Evolutionary conservation across 495 filamentous ascomycete genomes (phyloP), one percentile per base, ranked within the genome.

Genomic region (Chaetomium cochliodes): DNA sequence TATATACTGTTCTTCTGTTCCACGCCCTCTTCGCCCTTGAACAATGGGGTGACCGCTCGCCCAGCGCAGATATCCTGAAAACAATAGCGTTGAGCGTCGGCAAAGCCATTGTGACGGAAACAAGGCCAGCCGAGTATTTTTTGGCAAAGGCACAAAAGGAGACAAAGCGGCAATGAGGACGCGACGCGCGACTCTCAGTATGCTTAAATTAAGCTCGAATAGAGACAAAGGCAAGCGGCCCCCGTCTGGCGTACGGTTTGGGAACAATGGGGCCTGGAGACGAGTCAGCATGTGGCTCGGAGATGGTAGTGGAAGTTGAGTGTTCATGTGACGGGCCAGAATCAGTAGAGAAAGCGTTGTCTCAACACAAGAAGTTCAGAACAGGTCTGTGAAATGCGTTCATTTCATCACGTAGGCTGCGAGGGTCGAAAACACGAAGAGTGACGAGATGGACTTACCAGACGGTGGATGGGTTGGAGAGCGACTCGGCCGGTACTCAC

Each of bases 351-450:
- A 54, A 72, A 78, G 79, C 79, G 73, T 75, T 72, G 68, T 77
- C 73, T 82, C 81, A 75, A 81, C 81, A 84, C 66, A 65, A 51
- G 23, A 52, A 16, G 30, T 82, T 84, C 80, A 81, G 82, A 84
- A 84, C 82, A 84, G 82, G 82, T 84, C 82, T 84, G 82, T 83
- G 78, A 82, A 67, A 60, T 65, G 76, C 76, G 75, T 77, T 67
- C 56, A 64, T 78, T 74, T 82, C 79, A 83, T 83, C 80, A 82
- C 44, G 33, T 37, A 37, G 33, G 39, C 55, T 46, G 39, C 39
- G 15, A 22, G 8, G 55, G 37, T 28, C 4, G 39, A 41, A 16
- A 3, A 58, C 8, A n/a, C 33, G 44, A 42, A 12, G 20, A 44
- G 11, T 20, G 16, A 13, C 13, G 25, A 25, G 46, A 25, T 3